Evolutionary conservation across 1,284 basidiomycete species (phyloP), one percentile per base, ranked within the genome.

Genomic region (Schizopora paradoxa): DNA sequence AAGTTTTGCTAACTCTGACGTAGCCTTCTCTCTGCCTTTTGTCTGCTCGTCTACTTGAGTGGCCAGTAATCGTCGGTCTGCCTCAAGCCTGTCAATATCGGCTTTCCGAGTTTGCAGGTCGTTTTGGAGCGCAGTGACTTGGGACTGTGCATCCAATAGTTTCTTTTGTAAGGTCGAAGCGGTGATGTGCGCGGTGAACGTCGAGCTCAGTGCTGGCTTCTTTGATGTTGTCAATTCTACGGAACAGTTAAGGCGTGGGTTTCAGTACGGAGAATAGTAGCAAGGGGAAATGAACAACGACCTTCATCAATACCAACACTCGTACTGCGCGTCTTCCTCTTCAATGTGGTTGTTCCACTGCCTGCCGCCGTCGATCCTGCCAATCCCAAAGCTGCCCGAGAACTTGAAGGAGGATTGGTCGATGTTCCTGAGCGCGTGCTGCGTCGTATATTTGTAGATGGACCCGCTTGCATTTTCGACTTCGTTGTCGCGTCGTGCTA

Each of bases 81-180:
- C 45, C 37, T 51, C 49, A 3, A 51, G 21, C 7, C 49, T 18
- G 13, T 47, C 41, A 8, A 47, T 28, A 5, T 39, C 39, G 6
- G 35, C 41, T 21, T 51, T 23, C 25, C 37, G 43, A 8, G 47
- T 36, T 13, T 41, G 23, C 16, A 51, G 18, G 7, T 34, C 22
- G 28, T 48, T 51, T 22, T 51, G 35, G 16, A 47, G 41, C 16
- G 37, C 41, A 8, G 49, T 43, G 14, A 48, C 19, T 25, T 51
- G 34, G 19, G 34, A 18, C 27, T 47, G 49, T 3, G 41, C 45
- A 13, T 22, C 38, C 13, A 47, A 31, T 8, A 51, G 41, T 37
- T 51, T 45, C 18, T 35, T 39, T 18, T 47, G 31, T 25, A 51
- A 27, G n/a, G 45, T 40, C 8, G 49, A 43, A 33, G 37, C 29